Conservation (phyloP, 495 filamentous ascomycete genomes). For the Platismatia glauca region DNA sequence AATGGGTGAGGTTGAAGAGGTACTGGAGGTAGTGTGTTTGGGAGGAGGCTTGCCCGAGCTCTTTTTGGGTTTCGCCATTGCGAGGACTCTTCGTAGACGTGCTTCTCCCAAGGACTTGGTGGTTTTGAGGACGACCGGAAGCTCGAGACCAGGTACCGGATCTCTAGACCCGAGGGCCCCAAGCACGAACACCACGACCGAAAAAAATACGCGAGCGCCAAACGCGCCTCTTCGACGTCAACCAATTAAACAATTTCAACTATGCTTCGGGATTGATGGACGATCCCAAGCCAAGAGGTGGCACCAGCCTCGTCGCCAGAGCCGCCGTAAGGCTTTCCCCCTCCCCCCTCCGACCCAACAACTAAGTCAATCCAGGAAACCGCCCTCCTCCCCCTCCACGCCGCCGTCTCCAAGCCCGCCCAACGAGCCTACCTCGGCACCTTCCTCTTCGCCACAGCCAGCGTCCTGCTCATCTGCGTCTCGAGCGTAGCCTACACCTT, state of each 20-base stretch:
- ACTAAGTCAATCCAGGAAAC: slow-evolving; percentile 19
- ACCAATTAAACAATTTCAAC: not conserved
- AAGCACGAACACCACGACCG: not conserved
- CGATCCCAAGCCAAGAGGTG: not conserved
- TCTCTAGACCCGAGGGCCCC: not conserved
- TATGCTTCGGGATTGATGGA: slow-evolving; percentile 9
- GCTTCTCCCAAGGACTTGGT: too few species aligned
- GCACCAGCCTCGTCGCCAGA: not conserved
- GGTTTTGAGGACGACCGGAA: not conserved
- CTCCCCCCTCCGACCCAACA: not conserved
- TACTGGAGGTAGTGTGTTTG: not conserved
- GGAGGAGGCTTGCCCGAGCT: not conserved
- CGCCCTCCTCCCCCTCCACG: slow-evolving; percentile 35
- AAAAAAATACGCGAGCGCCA: slow-evolving; percentile 4
- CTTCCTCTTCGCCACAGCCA: slow-evolving; percentile 52
- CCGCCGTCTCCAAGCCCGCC: slow-evolving; percentile 56
- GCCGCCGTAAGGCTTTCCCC: slow-evolving; percentile 7
- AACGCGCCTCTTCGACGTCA: not conserved
- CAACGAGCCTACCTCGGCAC: slow-evolving; percentile 63
- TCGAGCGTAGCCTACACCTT: slow-evolving; percentile 59
- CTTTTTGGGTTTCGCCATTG: not conserved
- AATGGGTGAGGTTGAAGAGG: slow-evolving; percentile 26
- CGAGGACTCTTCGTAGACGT: not conserved
- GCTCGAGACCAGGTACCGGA: not conserved
- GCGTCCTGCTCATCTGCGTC: slow-evolving; percentile 49